Evolutionary conservation across 2,329 filamentous ascomycete species (phyloP).

Genomic region (Botryotinia calthae): DNA sequence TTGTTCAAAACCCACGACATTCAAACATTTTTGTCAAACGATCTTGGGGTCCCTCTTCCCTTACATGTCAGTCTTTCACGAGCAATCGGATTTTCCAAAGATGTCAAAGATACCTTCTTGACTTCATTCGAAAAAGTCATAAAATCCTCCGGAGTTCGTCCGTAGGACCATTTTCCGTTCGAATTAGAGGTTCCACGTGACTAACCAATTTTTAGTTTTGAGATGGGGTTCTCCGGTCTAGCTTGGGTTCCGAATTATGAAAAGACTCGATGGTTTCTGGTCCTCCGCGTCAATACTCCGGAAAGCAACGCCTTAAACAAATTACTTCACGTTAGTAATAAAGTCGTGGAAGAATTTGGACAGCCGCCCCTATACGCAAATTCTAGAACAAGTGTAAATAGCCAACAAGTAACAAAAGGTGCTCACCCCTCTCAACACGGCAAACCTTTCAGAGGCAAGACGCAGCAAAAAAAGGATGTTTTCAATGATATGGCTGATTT

Average conservation of each 20-base stretch:
- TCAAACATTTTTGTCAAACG: slow-evolving; percentile 70
- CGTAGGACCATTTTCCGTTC: slow-evolving; percentile 41
- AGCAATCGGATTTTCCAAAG: slow-evolving; percentile 70
- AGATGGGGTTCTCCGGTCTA: slow-evolving; percentile 43
- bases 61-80: slow-evolving; percentile 90
- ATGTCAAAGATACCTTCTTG: slow-evolving; percentile 69
- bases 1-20: slow-evolving; percentile 43
- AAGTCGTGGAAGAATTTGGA: slow-evolving; percentile 53
- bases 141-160: slow-evolving; percentile 42
- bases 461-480: slow-evolving; percentile 20
- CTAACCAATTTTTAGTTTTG: slow-evolving; percentile 27
- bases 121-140: slow-evolving; percentile 50
- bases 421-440: neutral
- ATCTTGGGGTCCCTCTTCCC: slow-evolving; percentile 73
- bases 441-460: slow-evolving; percentile 1
- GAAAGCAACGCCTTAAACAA: slow-evolving; percentile 53
- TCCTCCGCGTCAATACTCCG: slow-evolving; percentile 58
- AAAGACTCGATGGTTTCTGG: slow-evolving; percentile 76
- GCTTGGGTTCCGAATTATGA: slow-evolving; percentile 67
- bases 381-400: neutral
- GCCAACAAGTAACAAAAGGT: neutral
- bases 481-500: slow-evolving; percentile 40
- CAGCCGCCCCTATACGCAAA: slow-evolving; percentile 69
- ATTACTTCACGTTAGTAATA: slow-evolving; percentile 68
- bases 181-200: neutral